phyloP scores from a whole-genome alignment of 345 rosid genomes.

The Euphorbia tirucalli region DNA sequence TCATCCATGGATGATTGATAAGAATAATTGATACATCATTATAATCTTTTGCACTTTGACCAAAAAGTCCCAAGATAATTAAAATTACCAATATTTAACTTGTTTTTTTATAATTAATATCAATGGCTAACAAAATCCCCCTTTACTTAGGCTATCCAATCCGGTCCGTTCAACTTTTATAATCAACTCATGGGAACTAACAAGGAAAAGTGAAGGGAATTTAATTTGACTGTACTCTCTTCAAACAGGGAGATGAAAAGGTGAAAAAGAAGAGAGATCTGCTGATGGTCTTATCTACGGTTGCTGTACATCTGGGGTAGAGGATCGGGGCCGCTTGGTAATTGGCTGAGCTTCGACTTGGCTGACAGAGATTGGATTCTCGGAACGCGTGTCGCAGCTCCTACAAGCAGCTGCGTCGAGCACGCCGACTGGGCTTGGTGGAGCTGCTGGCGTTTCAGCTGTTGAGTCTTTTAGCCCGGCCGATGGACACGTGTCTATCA shows the following conservation, averaged over 20 bases:
- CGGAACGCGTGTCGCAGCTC: slow-evolving; percentile 50
- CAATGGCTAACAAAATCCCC: slow-evolving; percentile 14
- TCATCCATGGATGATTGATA: slow-evolving; percentile 19
- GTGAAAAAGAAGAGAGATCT: slow-evolving; percentile 9
- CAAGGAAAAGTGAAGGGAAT: not conserved
- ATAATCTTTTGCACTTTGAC: slow-evolving; percentile 8
- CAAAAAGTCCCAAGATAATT: slow-evolving; percentile 16
- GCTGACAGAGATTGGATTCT: slow-evolving; percentile 33
- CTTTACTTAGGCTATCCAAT: slow-evolving; percentile 18
- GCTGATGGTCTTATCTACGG: slow-evolving; percentile 30
- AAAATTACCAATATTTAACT: not conserved
- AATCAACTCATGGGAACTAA: slow-evolving; percentile 17
- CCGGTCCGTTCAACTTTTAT: slow-evolving; percentile 24
- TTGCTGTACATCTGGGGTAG: slow-evolving; percentile 47
- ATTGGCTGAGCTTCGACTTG: slow-evolving; percentile 32
- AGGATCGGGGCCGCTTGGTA: slow-evolving; percentile 35
- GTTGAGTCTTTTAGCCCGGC: slow-evolving; percentile 23
- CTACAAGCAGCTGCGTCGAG: slow-evolving; percentile 60
- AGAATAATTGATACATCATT: slow-evolving; percentile 26
- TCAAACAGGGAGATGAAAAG: not conserved
- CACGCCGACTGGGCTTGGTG: slow-evolving; percentile 61
- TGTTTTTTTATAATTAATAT: not conserved
- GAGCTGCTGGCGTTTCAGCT: slow-evolving; percentile 31
- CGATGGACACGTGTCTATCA: slow-evolving; percentile 58
- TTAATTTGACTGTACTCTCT: slow-evolving; percentile 13